These are phyloP conservation scores for Stentor roeselii DNA, from an alignment of 73 alveolate species.

Conservation along the genomic window DNA sequence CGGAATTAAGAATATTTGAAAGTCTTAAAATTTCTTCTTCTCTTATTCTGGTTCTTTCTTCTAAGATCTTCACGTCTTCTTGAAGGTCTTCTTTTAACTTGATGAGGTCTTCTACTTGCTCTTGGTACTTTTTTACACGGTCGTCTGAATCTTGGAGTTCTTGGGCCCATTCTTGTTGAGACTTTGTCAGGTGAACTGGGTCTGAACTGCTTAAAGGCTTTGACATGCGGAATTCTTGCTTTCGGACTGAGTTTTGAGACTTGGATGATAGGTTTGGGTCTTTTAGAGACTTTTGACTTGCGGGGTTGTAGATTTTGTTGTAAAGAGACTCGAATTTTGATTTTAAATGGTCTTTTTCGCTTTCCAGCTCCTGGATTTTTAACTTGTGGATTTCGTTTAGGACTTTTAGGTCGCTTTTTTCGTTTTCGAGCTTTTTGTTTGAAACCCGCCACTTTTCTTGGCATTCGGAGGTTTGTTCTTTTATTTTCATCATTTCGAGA, in stretches of 20 bases:
- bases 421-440: neutral
- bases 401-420: neutral
- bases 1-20: neutral
- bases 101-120: neutral
- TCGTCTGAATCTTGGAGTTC: constrained; percentile 19
- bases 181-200: too few relatives aligned
- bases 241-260: neutral
- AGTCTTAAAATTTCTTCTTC: constrained; percentile 23
- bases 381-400: neutral
- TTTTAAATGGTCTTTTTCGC: neutral
- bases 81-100: neutral
- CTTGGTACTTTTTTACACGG: neutral
- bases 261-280: neutral
- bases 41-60: neutral
- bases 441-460: neutral
- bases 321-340: constrained; percentile 22
- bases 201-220: neutral
- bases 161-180: constrained; percentile 20
- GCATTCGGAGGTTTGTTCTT: neutral
- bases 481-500: constrained; percentile 16
- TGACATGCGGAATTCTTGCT: neutral
- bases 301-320: neutral
- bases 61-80: neutral
- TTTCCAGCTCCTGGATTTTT: neutral
- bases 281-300: neutral